Evolutionary conservation across 805 yeast species (phyloP).

Genomic region (Yarrowia deformans): DNA sequence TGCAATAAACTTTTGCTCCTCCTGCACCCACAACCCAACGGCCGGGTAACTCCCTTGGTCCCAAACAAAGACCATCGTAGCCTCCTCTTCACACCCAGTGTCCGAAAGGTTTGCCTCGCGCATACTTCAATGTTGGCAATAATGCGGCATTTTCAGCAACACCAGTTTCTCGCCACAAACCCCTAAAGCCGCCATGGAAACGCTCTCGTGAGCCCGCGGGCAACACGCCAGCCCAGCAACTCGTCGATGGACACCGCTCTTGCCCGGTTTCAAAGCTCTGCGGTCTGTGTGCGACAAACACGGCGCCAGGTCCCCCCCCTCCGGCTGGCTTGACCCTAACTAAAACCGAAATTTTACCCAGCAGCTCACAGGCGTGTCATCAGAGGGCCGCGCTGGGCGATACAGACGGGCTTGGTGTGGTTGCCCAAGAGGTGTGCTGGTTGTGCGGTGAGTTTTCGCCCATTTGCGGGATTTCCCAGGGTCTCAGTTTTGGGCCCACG

Average conservation of each 20-base stretch:
- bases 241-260: not conserved
- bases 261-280: not conserved
- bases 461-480: constrained; percentile 4
- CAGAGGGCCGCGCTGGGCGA: constrained; percentile 31
- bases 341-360: constrained; percentile 37
- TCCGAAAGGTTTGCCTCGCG: constrained; percentile 39
- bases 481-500: not conserved
- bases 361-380: constrained; percentile 40
- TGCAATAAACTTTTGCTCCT: not conserved
- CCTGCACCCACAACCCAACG: not conserved
- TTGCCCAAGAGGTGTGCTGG: not conserved
- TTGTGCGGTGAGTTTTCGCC: not conserved
- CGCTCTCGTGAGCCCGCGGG: not conserved
- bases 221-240: not conserved
- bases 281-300: not conserved
- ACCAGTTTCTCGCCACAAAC: not conserved
- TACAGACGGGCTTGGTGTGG: not conserved
- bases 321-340: constrained; percentile 39
- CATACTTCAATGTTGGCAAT: constrained; percentile 34
- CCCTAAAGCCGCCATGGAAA: not conserved
- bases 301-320: constrained; percentile 33
- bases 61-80: constrained; percentile 32
- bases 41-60: constrained; percentile 31
- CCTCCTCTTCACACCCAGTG: constrained; percentile 27
- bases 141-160: constrained; percentile 38